phyloP scores from a whole-genome alignment of 768 basidiomycete genomes.

The Tulasnella sp. region DNA sequence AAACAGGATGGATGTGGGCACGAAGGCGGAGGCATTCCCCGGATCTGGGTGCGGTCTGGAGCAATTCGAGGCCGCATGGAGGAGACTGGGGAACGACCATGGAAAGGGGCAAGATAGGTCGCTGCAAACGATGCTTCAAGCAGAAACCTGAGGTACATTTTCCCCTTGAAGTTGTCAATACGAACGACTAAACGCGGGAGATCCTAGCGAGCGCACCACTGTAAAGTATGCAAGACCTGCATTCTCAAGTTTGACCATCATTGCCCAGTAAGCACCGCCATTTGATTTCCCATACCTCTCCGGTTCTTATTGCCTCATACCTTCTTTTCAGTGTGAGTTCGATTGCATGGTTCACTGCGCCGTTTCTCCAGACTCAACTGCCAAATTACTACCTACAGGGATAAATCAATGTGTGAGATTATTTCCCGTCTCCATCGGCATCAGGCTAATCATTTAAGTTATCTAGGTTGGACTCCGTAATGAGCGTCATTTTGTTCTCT shows the following conservation, averaged over 20 bases:
- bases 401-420: slow-evolving; percentile 80
- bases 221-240: slow-evolving; percentile 84
- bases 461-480: slow-evolving; percentile 75
- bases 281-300: background rate
- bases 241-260: slow-evolving; percentile 89
- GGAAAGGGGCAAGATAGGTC: slow-evolving; percentile 15
- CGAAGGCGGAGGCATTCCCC: slow-evolving; percentile 35
- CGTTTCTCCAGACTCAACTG: background rate
- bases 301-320: background rate
- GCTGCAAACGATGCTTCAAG: slow-evolving; percentile 54
- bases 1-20: slow-evolving; percentile 56
- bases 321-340: slow-evolving; percentile 34
- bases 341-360: background rate
- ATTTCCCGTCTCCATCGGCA: background rate
- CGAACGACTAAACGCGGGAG: slow-evolving; percentile 23
- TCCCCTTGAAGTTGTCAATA: background rate
- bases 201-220: slow-evolving; percentile 83
- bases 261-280: slow-evolving; percentile 65
- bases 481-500: slow-evolving; percentile 92
- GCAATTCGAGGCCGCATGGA: slow-evolving; percentile 33
- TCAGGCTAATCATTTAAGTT: background rate
- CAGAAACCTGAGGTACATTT: slow-evolving; percentile 70
- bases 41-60: slow-evolving; percentile 50
- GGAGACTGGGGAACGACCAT: slow-evolving; percentile 22
- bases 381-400: slow-evolving; percentile 48